These are phyloP conservation scores for Arthrobotrys iridis DNA, from an alignment of 2,329 filamentous ascomycete species.

Conservation along the genomic window DNA sequence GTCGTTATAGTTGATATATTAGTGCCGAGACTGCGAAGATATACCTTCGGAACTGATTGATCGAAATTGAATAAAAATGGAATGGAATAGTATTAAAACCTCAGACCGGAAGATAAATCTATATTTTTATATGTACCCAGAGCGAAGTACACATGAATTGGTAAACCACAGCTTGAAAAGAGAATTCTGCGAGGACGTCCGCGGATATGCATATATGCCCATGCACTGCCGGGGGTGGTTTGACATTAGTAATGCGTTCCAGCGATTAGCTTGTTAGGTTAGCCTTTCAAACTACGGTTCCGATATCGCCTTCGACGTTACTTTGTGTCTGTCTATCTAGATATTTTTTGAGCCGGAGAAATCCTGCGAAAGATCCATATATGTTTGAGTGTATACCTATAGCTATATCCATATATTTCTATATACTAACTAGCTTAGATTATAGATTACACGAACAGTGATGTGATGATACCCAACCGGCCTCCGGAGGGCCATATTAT, in stretches of 20 bases:
- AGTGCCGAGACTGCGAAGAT: no score
- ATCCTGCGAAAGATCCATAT: background rate
- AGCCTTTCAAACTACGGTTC: no score
- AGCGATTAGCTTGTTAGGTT: slow-evolving; percentile 40
- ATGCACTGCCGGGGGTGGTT: slow-evolving; percentile 12
- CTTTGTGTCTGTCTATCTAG: no score
- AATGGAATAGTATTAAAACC: background rate
- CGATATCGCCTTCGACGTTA: slow-evolving; percentile 28
- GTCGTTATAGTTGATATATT: no score
- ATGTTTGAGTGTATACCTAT: background rate
- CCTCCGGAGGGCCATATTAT: slow-evolving; percentile 2
- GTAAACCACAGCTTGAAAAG: no score
- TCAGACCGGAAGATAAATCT: background rate
- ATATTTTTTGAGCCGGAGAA: no score
- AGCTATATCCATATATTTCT: no score
- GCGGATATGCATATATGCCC: slow-evolving; percentile 9
- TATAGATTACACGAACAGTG: background rate
- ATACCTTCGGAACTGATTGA: background rate
- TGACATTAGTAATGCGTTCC: slow-evolving; percentile 33
- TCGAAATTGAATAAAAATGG: background rate
- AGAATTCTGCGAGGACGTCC: no score
- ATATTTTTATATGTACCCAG: background rate
- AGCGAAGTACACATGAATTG: no score
- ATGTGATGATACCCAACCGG: background rate
- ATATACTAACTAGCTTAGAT: no score